Percentiles rank a stretch among this genome's conserved stretches.
Conservation (phyloP, 139 green algal genomes). For the Ostreobium quekettii region DNA sequence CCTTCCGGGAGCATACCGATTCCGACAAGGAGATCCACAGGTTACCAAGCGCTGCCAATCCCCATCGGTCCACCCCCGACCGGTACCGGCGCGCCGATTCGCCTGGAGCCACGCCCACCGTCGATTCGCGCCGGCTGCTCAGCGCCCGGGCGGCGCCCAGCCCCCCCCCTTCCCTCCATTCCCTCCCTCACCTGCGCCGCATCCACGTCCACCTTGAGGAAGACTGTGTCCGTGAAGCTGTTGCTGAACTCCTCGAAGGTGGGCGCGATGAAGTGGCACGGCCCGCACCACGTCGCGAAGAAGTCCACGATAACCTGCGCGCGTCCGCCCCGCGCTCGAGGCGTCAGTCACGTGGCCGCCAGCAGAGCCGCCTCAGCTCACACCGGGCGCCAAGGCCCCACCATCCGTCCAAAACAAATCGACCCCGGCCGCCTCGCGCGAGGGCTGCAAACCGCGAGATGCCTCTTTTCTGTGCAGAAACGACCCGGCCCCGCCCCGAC, state of each 20-base stretch:
- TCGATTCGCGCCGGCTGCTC: too few species aligned
- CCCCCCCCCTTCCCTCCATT: too few species aligned
- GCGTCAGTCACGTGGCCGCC: background rate
- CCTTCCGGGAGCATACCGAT: too few species aligned
- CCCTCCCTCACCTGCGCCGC: background rate
- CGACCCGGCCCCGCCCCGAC: background rate
- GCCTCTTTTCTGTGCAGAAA: too few species aligned
- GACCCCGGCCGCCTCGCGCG: background rate
- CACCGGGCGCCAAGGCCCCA: background rate
- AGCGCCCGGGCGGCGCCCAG: too few species aligned
- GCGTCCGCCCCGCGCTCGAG: background rate
- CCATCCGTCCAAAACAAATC: background rate
- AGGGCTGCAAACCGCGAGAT: too few species aligned
- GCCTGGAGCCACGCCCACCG: too few species aligned
- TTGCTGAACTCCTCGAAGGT: slow-evolving; percentile 48
- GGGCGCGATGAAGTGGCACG: slow-evolving; percentile 57
- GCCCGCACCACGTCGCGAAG: slow-evolving; percentile 46
- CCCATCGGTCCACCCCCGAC: too few species aligned
- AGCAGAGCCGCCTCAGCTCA: background rate
- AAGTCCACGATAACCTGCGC: slow-evolving; percentile 27
- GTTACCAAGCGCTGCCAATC: too few species aligned
- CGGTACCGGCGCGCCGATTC: too few species aligned
- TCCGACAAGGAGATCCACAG: too few species aligned
- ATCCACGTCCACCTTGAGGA: slow-evolving; percentile 31
- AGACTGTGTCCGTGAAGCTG: slow-evolving; percentile 28